Percentiles rank a stretch among this genome's conserved stretches.
Evolutionary conservation across 352 stramenopile species (phyloP).

Genomic region (Pythium apleroticum): DNA sequence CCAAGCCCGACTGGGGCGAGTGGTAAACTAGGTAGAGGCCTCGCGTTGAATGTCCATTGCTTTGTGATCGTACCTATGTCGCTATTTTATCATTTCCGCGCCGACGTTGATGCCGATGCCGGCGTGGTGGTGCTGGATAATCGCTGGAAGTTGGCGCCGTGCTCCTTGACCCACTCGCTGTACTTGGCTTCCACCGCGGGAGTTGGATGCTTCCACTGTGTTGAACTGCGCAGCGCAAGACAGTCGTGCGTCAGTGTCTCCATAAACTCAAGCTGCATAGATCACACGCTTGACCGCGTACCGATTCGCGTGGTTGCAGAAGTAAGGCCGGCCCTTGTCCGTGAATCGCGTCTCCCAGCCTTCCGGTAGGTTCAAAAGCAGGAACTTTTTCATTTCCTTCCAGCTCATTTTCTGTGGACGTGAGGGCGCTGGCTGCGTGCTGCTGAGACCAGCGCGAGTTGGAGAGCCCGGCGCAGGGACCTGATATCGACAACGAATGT

Average conservation of each 20-base stretch:
- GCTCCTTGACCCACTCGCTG: slow-evolving; percentile 76
- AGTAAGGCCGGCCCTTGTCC: slow-evolving; percentile 79
- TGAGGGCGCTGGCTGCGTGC: slow-evolving; percentile 32
- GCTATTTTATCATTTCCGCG: slow-evolving; percentile 4
- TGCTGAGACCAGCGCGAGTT: slow-evolving; percentile 20
- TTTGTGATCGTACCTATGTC: background rate
- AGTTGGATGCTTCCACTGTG: slow-evolving; percentile 82
- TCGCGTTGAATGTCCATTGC: background rate
- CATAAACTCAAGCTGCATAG: background rate
- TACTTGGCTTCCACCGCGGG: slow-evolving; percentile 75
- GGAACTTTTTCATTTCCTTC: slow-evolving; percentile 77
- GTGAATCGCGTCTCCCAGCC: slow-evolving; percentile 84
- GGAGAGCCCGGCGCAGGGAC: slow-evolving; percentile 15
- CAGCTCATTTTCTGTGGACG: slow-evolving; percentile 55
- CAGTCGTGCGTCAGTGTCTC: background rate
- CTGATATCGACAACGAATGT: background rate
- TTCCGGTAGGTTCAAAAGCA: slow-evolving; percentile 65
- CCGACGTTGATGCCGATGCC: background rate
- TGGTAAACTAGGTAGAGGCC: slow-evolving; percentile 36
- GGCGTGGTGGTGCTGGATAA: slow-evolving; percentile 2
- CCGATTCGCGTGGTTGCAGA: slow-evolving; percentile 76
- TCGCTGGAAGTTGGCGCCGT: slow-evolving; percentile 47
- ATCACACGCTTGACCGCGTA: slow-evolving; percentile 23
- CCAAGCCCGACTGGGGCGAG: slow-evolving; percentile 59
- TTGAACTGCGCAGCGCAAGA: slow-evolving; percentile 45